phyloP scores from a whole-genome alignment of 2,329 filamentous ascomycete genomes.

The Coniochaeta hoffmannii region DNA sequence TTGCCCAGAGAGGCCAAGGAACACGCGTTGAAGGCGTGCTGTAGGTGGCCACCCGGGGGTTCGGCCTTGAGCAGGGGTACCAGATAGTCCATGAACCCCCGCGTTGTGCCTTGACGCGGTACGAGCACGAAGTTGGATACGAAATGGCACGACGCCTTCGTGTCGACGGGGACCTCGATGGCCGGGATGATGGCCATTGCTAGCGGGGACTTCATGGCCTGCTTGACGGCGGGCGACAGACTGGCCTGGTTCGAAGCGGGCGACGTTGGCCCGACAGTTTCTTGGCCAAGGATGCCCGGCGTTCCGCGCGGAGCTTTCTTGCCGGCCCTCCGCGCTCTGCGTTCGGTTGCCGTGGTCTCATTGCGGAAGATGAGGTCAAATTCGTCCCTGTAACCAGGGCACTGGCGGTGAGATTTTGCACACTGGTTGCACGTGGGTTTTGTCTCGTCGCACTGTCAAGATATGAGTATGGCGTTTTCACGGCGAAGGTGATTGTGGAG shows the following conservation, averaged over 20 bases:
- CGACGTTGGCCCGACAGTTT: slow-evolving; percentile 1
- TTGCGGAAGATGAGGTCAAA: slow-evolving; percentile 68
- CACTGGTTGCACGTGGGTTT: slow-evolving; percentile 61
- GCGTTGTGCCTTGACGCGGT: slow-evolving; percentile 38
- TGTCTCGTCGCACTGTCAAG: slow-evolving; percentile 54
- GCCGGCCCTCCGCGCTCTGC: slow-evolving; percentile 50
- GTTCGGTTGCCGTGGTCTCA: slow-evolving; percentile 61
- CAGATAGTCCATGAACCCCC: slow-evolving; percentile 53
- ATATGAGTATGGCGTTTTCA: background rate
- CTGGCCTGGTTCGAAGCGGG: background rate
- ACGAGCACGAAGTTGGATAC: slow-evolving; percentile 53
- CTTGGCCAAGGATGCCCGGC: slow-evolving; percentile 16
- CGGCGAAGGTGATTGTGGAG: background rate
- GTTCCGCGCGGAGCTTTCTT: slow-evolving; percentile 33
- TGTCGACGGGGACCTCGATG: slow-evolving; percentile 41
- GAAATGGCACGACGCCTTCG: slow-evolving; percentile 53
- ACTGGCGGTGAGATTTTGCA: slow-evolving; percentile 53
- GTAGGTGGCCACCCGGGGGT: slow-evolving; percentile 37
- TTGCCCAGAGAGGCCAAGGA: slow-evolving; percentile 51
- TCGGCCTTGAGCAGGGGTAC: slow-evolving; percentile 45
- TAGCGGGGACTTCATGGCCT: slow-evolving; percentile 13
- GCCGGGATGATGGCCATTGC: slow-evolving; percentile 22
- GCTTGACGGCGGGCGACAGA: slow-evolving; percentile 12
- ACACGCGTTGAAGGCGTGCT: slow-evolving; percentile 52
- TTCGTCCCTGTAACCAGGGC: slow-evolving; percentile 63